These are phyloP conservation scores for Ceratobasidium sp. DNA, from an alignment of 1,284 basidiomycete species.

Conservation along the genomic window DNA sequence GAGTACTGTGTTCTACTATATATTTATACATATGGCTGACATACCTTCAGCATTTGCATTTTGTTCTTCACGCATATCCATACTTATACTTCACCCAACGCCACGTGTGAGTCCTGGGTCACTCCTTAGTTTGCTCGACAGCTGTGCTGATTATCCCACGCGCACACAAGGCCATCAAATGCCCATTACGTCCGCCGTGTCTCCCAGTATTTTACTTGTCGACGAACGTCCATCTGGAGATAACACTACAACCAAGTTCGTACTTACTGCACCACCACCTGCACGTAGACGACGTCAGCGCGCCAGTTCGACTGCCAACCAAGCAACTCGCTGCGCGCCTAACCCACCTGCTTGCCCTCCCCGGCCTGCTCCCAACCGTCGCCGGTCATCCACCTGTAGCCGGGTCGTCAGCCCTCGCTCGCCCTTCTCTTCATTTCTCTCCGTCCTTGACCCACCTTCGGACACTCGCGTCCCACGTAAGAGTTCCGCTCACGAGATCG, in stretches of 20 bases:
- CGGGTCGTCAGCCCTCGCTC: slow-evolving; percentile 1
- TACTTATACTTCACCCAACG: neutral
- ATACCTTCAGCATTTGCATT: neutral
- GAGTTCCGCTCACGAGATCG: slow-evolving; percentile 16
- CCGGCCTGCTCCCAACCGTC: slow-evolving; percentile 1
- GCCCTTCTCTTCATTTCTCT: slow-evolving; percentile 11
- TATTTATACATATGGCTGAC: slow-evolving; percentile 4
- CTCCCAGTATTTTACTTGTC: slow-evolving; percentile 17
- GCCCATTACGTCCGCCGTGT: slow-evolving; percentile 30
- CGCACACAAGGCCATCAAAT: slow-evolving; percentile 19
- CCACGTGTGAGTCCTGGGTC: slow-evolving; percentile 18
- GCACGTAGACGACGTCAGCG: slow-evolving; percentile 11
- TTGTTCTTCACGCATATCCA: slow-evolving; percentile 2
- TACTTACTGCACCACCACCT: slow-evolving; percentile 16
- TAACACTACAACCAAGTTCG: slow-evolving; percentile 17
- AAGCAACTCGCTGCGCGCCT: neutral
- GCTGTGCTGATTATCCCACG: neutral
- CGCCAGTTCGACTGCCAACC: slow-evolving; percentile 4
- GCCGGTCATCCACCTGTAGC: slow-evolving; percentile 7
- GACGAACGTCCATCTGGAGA: neutral
- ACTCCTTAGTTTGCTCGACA: slow-evolving; percentile 2
- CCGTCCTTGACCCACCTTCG: neutral
- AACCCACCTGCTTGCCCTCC: slow-evolving; percentile 19
- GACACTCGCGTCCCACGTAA: neutral
- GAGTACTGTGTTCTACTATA: neutral